Evolutionary conservation across 2,329 filamentous ascomycete genomes (phyloP), one percentile per base, ranked within the genome.

Genomic region (Alternaria burnsii): DNA sequence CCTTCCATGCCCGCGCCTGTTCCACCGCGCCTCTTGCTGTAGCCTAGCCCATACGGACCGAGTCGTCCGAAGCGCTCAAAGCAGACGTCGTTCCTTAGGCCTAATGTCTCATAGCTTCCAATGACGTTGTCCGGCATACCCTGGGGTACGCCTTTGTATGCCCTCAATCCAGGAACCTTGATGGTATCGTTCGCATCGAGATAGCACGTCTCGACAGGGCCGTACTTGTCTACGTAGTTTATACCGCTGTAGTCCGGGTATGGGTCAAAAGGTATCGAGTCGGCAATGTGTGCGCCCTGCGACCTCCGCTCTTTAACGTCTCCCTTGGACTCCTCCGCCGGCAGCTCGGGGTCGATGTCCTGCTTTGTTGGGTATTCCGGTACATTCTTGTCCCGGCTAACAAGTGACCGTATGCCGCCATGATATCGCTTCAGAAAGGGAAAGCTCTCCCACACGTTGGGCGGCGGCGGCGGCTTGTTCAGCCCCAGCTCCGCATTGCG

Each of bases 31-130:
- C 88, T 88, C 34, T 86, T 82, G 32, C 91, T 92, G 77, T 98
- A 98, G 9, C 94, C 94, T 62, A 93, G 87, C 0, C 94, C 94
- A 70, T 99, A 99, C 0, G 94, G 91, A 0, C 92, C 94, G 30
- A 95, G 87, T 65, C 93, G 87, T 3, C 94, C 94, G 75, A 92
- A 97, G 2, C 95, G 87, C 69, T 99, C 95, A 74, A 97, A 97
- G 80, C 95, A 99, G 47, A 97, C 87, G 71, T 97, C 90, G 67
- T 96, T 88, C 18, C 91, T 87, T 36, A 98, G 82, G 0, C 89
- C 90, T 12, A 98, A 80, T 41, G 94, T 78, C 10, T 93, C 88
- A 71, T 97, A 94, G 0, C 93, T 97, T n/a, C 95, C 95, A 72
- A 94, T 86, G 2, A 92, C 87, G 59, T 93, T 87, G 50, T 95